phyloP scores from a whole-genome alignment of 2,329 filamentous ascomycete genomes.

The Colletotrichum simmondsii region DNA sequence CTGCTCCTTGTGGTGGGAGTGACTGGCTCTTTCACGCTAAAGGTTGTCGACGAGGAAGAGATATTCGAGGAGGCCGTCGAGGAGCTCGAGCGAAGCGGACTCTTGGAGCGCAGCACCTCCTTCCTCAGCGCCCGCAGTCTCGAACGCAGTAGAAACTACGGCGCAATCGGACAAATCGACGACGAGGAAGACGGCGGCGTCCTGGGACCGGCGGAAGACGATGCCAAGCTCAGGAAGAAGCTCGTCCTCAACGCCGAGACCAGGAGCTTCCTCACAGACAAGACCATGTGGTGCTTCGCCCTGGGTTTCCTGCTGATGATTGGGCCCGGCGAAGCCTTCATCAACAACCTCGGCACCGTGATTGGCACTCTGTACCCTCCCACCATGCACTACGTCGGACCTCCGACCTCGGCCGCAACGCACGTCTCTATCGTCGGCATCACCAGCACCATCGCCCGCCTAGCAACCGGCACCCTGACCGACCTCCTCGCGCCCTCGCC shows the following conservation, averaged over 20 bases:
- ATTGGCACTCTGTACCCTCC: slow-evolving; percentile 84
- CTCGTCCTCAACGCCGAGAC: slow-evolving; percentile 95
- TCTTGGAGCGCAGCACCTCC: slow-evolving; percentile 76
- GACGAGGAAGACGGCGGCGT: slow-evolving; percentile 58
- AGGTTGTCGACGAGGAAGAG: slow-evolving; percentile 84
- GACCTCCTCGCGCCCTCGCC: slow-evolving; percentile 83
- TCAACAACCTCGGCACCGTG: slow-evolving; percentile 96
- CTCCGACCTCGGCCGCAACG: slow-evolving; percentile 76
- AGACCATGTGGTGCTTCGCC: slow-evolving; percentile 96
- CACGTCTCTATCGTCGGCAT: slow-evolving; percentile 94
- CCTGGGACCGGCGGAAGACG: slow-evolving; percentile 51
- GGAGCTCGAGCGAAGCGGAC: slow-evolving; percentile 87
- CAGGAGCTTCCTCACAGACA: slow-evolving; percentile 82
- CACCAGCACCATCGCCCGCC: slow-evolving; percentile 88
- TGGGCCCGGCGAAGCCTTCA: slow-evolving; percentile 95
- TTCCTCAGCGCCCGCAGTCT: slow-evolving; percentile 64
- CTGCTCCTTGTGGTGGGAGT: slow-evolving; percentile 78
- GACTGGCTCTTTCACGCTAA: slow-evolving; percentile 78
- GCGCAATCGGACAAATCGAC: slow-evolving; percentile 60
- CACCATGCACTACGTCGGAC: slow-evolving; percentile 50
- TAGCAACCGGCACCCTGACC: slow-evolving; percentile 89
- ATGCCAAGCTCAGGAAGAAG: slow-evolving; percentile 78
- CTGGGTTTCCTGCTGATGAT: slow-evolving; percentile 92
- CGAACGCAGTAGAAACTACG: slow-evolving; percentile 68
- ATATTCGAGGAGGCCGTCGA: slow-evolving; percentile 92